Conservation (phyloP, 306 rosid genomes). For the Elaeagnus macrophylla region DNA sequence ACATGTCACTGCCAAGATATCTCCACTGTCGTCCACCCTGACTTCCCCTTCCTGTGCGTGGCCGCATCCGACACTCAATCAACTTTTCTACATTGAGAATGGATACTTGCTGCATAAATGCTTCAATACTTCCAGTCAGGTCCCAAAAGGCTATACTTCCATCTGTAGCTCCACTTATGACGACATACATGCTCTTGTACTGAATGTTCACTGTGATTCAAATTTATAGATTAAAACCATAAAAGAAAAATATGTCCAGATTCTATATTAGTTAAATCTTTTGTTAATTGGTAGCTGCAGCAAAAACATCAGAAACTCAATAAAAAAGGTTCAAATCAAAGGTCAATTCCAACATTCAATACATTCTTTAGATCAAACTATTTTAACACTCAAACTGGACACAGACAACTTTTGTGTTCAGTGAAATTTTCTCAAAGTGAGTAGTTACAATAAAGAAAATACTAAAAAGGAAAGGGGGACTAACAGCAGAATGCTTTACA, state of each 20-base stretch:
- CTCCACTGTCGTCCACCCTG: conserved; percentile 97
- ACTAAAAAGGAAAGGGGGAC: not conserved
- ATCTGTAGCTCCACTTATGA: conserved; percentile 88
- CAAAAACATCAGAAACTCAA: too few relatives aligned
- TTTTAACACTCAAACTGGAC: not conserved
- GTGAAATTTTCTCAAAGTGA: not conserved
- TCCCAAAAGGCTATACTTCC: conserved; percentile 94
- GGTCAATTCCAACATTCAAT: not conserved
- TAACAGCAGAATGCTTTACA: not conserved
- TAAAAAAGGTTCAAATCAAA: not conserved
- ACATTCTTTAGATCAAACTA: not conserved
- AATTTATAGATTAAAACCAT: conserved; percentile 11
- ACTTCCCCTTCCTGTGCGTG: conserved; percentile 93
- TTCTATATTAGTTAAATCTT: not conserved
- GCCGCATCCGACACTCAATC: conserved; percentile 75
- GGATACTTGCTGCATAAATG: conserved; percentile 56
- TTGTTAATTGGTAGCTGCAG: too few relatives aligned
- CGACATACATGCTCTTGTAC: conserved; percentile 43
- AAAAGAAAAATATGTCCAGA: conserved; percentile 14
- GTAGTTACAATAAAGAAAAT: not conserved
- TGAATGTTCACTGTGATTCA: conserved; percentile 36
- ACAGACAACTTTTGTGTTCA: not conserved
- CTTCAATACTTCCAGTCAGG: conserved; percentile 52
- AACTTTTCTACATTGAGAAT: conserved; percentile 41
- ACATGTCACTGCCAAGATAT: conserved; percentile 39